These are phyloP conservation scores for Zychaea mexicana DNA, from an alignment of 371 early-diverging fungal species.

Conservation along the genomic window DNA sequence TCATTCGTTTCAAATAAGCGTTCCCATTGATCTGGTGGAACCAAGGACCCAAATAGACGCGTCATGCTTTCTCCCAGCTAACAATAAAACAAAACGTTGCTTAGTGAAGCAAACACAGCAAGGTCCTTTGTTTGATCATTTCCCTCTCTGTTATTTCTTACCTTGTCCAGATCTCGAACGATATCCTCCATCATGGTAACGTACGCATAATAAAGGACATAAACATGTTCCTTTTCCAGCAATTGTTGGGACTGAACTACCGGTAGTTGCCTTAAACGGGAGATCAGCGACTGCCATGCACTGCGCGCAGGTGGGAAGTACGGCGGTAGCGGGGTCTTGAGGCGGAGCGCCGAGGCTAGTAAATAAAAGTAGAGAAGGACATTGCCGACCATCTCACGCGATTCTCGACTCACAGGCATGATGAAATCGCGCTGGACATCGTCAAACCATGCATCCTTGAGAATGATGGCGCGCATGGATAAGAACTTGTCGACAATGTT, in stretches of 20 bases:
- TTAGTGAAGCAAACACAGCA: too few species aligned
- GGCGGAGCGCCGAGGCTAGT: constrained; percentile 73
- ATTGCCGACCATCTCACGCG: constrained; percentile 73
- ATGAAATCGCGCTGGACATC: constrained; percentile 58
- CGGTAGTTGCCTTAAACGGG: constrained; percentile 49
- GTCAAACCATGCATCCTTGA: constrained; percentile 64
- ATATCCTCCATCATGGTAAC: constrained; percentile 80
- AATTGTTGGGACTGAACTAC: constrained; percentile 50
- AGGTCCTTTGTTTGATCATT: neutral
- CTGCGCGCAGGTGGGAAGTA: constrained; percentile 72
- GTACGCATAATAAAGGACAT: constrained; percentile 82
- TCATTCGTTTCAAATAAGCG: constrained; percentile 22
- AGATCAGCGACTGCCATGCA: constrained; percentile 51
- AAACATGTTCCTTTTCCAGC: constrained; percentile 57
- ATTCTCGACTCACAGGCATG: constrained; percentile 55
- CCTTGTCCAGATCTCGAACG: constrained; percentile 76
- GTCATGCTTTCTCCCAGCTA: constrained; percentile 32
- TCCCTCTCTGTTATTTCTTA: constrained; percentile 3
- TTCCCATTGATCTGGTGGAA: constrained; percentile 51
- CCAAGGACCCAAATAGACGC: constrained; percentile 43
- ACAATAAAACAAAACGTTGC: neutral
- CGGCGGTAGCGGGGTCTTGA: constrained; percentile 85
- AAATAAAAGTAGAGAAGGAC: constrained; percentile 80
- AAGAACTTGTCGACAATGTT: constrained; percentile 75
- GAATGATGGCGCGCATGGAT: constrained; percentile 67